Base-by-base conservation (phyloP, 2,329 filamentous ascomycete species). In the Cercospora beticola region DNA sequence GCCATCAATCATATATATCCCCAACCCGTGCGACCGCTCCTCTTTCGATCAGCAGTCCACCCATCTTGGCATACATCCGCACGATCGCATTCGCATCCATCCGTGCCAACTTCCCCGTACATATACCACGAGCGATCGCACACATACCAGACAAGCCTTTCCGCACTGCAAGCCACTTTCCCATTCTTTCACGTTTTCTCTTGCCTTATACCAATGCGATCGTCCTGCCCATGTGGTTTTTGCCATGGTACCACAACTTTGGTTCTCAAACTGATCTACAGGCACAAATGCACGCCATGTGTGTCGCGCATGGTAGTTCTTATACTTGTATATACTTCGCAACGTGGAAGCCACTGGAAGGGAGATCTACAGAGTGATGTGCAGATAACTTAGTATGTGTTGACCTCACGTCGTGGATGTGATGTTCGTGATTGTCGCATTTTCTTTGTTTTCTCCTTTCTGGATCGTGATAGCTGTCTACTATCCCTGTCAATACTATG, bases 331-430 rank as follows among this genome's bases (percentile, higher is more conserved):
- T 8, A 28, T 36, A 21, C 49, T 54, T n/a, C 18, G 49, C 28
- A 59, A 59, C 56, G 56, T 59, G 56, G 56, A 33, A 59, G 56
- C 28, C 56, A 59, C 56, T 59, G 8, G 28, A 36, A 18, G 56
- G 56, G 56, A 59, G 56, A 36, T 59, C 56, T 18, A 33, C 56
- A 36, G 26, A 36, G n/a, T 28, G 16, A 28, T 16, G 54, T 28
- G 23, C 23, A 28, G 9, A n/a, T 5, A 58, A 10, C 7, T 6
- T 6, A 3, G 26, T 31, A 12, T n/a, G 54, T 9, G 54, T 31
- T 18, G 54, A 31, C 54, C 18, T 58, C 54, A 31, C 16, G 54
- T 58, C 30, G n/a, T 58, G 54, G n/a, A 12, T 26, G 12, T 14
- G 18, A 7, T 52, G 9, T 49, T 49, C 5, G 43, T 14, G 21